phyloP scores from a whole-genome alignment of 2,329 filamentous ascomycete species.

The Colletotrichum sp. region DNA sequence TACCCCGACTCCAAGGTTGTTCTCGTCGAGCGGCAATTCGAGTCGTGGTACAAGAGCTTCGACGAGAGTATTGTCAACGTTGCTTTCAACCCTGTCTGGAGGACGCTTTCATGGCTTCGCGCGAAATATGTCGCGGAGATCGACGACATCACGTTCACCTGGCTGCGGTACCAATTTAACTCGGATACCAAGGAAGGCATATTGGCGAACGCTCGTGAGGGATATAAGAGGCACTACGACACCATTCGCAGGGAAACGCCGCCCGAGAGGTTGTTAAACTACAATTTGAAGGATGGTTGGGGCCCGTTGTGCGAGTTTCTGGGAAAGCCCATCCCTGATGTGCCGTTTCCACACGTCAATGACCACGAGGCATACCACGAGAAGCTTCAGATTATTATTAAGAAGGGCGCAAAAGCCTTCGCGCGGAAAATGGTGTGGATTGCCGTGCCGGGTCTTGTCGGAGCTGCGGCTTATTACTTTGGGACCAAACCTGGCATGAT shows the following conservation, averaged over 20 bases:
- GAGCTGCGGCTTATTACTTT: not conserved
- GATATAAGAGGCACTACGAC: slow-evolving; percentile 3
- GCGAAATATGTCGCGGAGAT: slow-evolving; percentile 27
- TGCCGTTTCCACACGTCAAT: slow-evolving; percentile 24
- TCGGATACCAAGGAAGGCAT: not conserved
- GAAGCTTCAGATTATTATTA: not conserved
- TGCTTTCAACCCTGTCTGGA: slow-evolving; percentile 29
- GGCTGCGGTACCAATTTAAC: slow-evolving; percentile 29
- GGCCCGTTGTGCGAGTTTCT: slow-evolving; percentile 41
- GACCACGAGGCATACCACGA: slow-evolving; percentile 2
- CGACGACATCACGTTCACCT: slow-evolving; percentile 19
- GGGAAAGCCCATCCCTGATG: slow-evolving; percentile 33
- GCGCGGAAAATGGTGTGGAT: not conserved
- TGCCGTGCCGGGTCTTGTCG: not conserved
- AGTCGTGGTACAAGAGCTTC: slow-evolving; percentile 32
- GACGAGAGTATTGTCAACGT: slow-evolving; percentile 24
- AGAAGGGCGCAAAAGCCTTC: not conserved
- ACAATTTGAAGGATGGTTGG: slow-evolving; percentile 34
- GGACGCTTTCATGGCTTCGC: slow-evolving; percentile 19
- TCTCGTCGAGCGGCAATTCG: slow-evolving; percentile 31
- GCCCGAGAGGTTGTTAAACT: slow-evolving; percentile 8
- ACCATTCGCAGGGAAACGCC: not conserved
- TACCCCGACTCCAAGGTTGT: slow-evolving; percentile 49
- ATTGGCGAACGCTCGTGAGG: slow-evolving; percentile 19
- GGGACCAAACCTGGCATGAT: not conserved